Conservation (phyloP, 805 yeast genomes). For the Vanderwaltozyma polyspora region DNA sequence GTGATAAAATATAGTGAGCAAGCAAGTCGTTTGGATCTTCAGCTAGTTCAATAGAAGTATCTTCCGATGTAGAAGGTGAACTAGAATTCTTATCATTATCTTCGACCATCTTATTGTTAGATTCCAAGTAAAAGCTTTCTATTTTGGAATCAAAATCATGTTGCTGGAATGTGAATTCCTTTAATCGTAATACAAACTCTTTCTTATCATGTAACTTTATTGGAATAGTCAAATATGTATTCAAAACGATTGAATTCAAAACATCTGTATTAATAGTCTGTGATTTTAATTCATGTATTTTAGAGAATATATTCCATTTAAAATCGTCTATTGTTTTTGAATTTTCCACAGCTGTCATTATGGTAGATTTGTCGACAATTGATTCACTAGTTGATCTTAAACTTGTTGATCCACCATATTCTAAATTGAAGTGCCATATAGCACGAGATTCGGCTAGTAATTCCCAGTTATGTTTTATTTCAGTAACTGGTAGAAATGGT, state of each 20-base stretch:
- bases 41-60: not conserved
- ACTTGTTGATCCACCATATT: conserved; percentile 30
- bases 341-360: conserved; percentile 24
- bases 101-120: too few species aligned
- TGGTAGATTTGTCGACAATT: conserved; percentile 31
- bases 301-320: conserved; percentile 9
- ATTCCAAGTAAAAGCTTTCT: conserved; percentile 1
- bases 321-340: conserved; percentile 26
- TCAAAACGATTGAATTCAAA: conserved; percentile 14
- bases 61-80: not conserved
- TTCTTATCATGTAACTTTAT: conserved; percentile 14
- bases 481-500: conserved; percentile 60
- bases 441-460: conserved; percentile 71
- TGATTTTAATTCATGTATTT: conserved; percentile 10
- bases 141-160: conserved; percentile 12
- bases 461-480: conserved; percentile 31
- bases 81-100: not conserved
- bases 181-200: conserved; percentile 19
- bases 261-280: conserved; percentile 10
- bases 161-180: conserved; percentile 19
- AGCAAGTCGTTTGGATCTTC: not conserved
- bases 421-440: conserved; percentile 37
- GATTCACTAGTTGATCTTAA: conserved; percentile 33
- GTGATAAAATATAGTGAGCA: conserved; percentile 8
- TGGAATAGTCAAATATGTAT: conserved; percentile 21